Evolutionary conservation across 2,329 filamentous ascomycete species (phyloP).

Genomic region (Zymoseptoria passerinii): DNA sequence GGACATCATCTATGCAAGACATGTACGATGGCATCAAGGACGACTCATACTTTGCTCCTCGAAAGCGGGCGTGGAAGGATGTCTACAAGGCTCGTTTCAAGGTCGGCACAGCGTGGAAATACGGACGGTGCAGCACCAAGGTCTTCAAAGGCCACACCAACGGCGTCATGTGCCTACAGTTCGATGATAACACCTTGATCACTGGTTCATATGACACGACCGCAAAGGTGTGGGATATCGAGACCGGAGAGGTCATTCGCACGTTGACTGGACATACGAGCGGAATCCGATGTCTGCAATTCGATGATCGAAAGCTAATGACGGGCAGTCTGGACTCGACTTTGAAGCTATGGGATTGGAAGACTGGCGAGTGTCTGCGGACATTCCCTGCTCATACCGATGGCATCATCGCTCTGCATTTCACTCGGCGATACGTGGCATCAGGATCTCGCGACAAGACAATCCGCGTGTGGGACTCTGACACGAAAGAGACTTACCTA

Average conservation of each 20-base stretch:
- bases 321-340: constrained; percentile 82
- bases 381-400: constrained; percentile 71
- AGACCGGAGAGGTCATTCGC: constrained; percentile 77
- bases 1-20: constrained; percentile 14
- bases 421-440: constrained; percentile 73
- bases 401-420: constrained; percentile 81
- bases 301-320: constrained; percentile 84
- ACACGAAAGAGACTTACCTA: constrained; percentile 69
- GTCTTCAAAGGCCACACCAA: constrained; percentile 82
- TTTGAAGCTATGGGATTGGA: constrained; percentile 94
- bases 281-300: constrained; percentile 82
- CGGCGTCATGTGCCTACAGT: constrained; percentile 69
- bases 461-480: constrained; percentile 87
- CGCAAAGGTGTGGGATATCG: constrained; percentile 92
- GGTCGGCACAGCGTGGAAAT: constrained; percentile 96
- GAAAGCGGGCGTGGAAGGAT: constrained; percentile 78
- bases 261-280: constrained; percentile 74
- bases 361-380: constrained; percentile 76
- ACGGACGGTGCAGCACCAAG: constrained; percentile 77
- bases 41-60: constrained; percentile 44
- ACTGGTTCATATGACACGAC: constrained; percentile 93
- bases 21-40: constrained; percentile 8
- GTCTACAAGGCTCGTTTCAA: constrained; percentile 94
- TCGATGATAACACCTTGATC: constrained; percentile 83
- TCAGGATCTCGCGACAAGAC: constrained; percentile 85